A percentile compares a stretch with the other conserved stretches of the same genome.
Conservation (phyloP, 345 rosid species). For the Populus davidiana region DNA sequence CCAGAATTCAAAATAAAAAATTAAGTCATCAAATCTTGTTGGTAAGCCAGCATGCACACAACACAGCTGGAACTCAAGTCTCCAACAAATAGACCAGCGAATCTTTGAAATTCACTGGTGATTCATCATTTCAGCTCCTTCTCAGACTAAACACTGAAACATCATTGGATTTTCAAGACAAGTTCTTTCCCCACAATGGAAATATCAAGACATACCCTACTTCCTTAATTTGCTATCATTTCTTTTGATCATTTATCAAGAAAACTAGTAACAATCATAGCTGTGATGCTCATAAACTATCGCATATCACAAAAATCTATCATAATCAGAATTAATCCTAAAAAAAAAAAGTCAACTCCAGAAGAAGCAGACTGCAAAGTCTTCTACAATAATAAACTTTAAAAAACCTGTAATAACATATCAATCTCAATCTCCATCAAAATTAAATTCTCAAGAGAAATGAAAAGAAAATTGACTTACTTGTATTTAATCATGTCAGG, state of each 20-base stretch:
- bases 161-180: not conserved
- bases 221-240: not conserved
- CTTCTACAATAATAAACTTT: too few species aligned
- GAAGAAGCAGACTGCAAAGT: too few species aligned
- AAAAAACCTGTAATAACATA: too few species aligned
- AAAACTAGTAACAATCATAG: not conserved
- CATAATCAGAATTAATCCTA: too few species aligned
- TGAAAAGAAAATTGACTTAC: constrained; percentile 56
- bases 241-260: not conserved
- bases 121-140: not conserved
- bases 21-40: too few species aligned
- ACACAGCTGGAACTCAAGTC: not conserved
- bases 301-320: too few species aligned
- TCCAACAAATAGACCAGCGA: not conserved
- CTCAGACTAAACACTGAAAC: not conserved
- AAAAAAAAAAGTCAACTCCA: too few species aligned
- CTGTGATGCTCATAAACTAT: not conserved
- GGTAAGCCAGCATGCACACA: not conserved
- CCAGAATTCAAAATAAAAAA: too few species aligned
- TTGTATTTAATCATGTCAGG: constrained; percentile 90
- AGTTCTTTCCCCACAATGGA: too few species aligned
- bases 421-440: not conserved
- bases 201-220: not conserved
- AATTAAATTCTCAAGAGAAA: not conserved
- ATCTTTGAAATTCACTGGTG: not conserved